Evolutionary conservation across 192 early-diverging fungal genomes (phyloP).

Genomic region (Neocallimastix lanati): DNA sequence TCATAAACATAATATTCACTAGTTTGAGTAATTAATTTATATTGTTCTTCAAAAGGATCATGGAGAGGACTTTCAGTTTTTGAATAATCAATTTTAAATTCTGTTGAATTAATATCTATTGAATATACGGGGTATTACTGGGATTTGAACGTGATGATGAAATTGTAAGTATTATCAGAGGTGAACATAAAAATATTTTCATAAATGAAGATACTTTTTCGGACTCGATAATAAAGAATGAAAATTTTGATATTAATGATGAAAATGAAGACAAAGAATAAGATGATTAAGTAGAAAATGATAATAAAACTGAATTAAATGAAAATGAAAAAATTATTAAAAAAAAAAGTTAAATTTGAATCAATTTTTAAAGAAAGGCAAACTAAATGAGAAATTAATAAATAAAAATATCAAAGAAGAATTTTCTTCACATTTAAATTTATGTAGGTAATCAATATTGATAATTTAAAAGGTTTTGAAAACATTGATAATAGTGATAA

Average conservation of each 20-base stretch:
- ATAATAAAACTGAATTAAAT: neutral
- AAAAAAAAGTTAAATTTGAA: neutral
- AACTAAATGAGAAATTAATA: too few species aligned
- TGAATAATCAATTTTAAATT: too few species aligned
- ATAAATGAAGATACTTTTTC: neutral
- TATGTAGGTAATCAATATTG: neutral
- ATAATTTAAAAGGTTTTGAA: neutral
- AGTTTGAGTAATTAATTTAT: too few species aligned
- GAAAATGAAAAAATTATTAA: neutral
- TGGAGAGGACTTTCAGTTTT: too few species aligned
- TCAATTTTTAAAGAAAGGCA: neutral
- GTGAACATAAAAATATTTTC: neutral
- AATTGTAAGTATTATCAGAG: neutral
- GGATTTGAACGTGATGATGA: neutral
- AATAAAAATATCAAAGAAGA: too few species aligned
- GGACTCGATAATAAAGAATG: neutral
- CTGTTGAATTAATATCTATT: too few species aligned
- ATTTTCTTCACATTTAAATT: neutral
- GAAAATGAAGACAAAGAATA: neutral
- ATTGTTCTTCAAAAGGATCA: too few species aligned
- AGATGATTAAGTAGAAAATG: too few species aligned
- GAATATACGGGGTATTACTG: neutral
- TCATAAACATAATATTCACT: too few species aligned
- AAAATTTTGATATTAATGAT: too few species aligned
- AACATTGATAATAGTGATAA: neutral